Conservation (phyloP, 495 filamentous ascomycete species). For the Hyaloscypha variabilis region DNA sequence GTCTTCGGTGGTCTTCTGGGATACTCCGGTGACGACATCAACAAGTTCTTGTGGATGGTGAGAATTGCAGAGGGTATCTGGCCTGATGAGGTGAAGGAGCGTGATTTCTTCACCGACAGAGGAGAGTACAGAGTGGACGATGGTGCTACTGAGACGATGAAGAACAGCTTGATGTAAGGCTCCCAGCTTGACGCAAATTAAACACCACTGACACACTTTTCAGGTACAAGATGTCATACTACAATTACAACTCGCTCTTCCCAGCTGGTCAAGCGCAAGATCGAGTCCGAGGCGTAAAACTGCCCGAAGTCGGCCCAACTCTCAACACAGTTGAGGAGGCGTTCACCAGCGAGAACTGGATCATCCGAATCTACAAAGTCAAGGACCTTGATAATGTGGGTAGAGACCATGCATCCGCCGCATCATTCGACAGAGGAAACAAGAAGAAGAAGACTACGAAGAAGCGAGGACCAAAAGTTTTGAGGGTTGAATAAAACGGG, state of each 20-base stretch:
- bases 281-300: conserved; percentile 77
- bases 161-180: conserved; percentile 92
- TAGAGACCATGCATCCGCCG: conserved; percentile 80
- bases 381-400: conserved; percentile 98
- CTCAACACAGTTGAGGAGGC: conserved; percentile 93
- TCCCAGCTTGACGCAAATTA: background rate
- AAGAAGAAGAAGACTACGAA: conserved; percentile 90
- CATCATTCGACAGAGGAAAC: conserved; percentile 87
- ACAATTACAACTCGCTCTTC: conserved; percentile 95
- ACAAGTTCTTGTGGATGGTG: conserved; percentile 99
- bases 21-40: conserved; percentile 99
- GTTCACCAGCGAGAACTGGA: conserved; percentile 99
- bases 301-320: conserved; percentile 85
- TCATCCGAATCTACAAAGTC: conserved; percentile 99
- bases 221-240: conserved; percentile 99
- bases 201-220: conserved; percentile 37
- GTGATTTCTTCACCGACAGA: conserved; percentile 91
- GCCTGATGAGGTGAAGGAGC: conserved; percentile 98
- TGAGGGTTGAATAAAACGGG: conserved; percentile 76
- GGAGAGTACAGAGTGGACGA: conserved; percentile 97
- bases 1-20: conserved; percentile 96
- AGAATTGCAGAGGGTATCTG: conserved; percentile 99
- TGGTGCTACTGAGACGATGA: conserved; percentile 95
- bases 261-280: conserved; percentile 89
- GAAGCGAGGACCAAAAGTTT: conserved; percentile 75